Conservation (phyloP, 2,329 filamentous ascomycete genomes). For the Fusarium siculi region DNA sequence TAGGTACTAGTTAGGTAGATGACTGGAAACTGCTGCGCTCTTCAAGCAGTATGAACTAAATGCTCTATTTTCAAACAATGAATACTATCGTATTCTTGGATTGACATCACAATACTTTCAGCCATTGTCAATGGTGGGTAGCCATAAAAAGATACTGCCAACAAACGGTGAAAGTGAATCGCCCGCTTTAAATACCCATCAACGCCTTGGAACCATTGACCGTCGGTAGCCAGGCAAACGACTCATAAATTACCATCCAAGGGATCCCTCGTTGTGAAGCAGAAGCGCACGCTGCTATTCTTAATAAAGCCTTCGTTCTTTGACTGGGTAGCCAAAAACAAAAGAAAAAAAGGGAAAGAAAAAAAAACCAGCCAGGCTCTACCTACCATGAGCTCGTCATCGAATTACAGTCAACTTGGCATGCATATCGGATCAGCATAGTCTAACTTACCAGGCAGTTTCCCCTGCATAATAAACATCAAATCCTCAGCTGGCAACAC, state of each 20-base stretch:
- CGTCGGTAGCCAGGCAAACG: neutral
- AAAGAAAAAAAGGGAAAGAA: neutral
- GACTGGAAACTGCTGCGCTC: neutral
- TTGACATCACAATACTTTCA: neutral
- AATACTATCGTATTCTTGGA: neutral
- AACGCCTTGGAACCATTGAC: neutral
- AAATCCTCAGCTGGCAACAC: neutral
- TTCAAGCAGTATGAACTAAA: neutral
- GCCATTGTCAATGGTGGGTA: neutral
- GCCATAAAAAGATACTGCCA: neutral
- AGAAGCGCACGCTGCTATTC: neutral
- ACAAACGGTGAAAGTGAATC: neutral
- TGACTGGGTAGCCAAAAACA: neutral
- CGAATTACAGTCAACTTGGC: constrained; percentile 15
- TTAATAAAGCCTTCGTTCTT: neutral
- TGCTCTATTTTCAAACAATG: neutral
- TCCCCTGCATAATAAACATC: neutral
- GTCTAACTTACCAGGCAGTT: neutral
- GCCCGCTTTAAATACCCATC: neutral
- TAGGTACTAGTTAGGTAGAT: neutral
- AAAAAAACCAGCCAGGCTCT: constrained; percentile 1
- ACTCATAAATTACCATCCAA: neutral
- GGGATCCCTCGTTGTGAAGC: neutral
- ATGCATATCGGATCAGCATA: neutral
- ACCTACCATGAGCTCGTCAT: constrained; percentile 31